Evolutionary conservation across 2,329 filamentous ascomycete species (phyloP).

Genomic region (Alternaria sp.): DNA sequence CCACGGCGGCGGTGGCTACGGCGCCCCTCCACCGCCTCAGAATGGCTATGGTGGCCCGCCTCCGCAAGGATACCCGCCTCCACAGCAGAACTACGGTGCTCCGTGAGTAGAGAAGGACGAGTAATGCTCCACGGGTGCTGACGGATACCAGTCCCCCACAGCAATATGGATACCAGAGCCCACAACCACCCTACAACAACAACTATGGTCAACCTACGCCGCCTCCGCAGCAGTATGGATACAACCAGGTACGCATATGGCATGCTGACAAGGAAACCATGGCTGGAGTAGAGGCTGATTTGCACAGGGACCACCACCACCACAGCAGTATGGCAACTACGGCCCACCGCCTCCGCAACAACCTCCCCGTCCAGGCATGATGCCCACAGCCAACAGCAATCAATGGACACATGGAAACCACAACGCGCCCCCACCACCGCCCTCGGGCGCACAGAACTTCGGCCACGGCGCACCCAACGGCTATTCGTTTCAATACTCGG

Average conservation of each 20-base stretch:
- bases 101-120: slow-evolving; percentile 32
- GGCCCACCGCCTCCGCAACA: slow-evolving; percentile 35
- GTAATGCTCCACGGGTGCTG: slow-evolving; percentile 19
- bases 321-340: slow-evolving; percentile 23
- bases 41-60: slow-evolving; percentile 42
- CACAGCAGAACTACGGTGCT: slow-evolving; percentile 40
- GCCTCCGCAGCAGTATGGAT: slow-evolving; percentile 56
- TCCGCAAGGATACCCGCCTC: slow-evolving; percentile 41
- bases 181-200: slow-evolving; percentile 53
- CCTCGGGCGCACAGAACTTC: slow-evolving; percentile 60
- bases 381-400: slow-evolving; percentile 55
- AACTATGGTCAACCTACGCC: slow-evolving; percentile 49
- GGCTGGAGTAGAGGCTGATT: not conserved
- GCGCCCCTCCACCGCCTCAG: slow-evolving; percentile 53
- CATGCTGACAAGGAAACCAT: slow-evolving; percentile 1
- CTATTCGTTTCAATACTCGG: slow-evolving; percentile 90
- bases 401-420: slow-evolving; percentile 62
- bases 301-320: slow-evolving; percentile 10
- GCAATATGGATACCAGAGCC: slow-evolving; percentile 48
- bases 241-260: slow-evolving; percentile 48
- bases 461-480: slow-evolving; percentile 77
- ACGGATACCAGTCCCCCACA: slow-evolving; percentile 36
- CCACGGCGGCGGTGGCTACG: slow-evolving; percentile 53
- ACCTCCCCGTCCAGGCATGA: slow-evolving; percentile 58
- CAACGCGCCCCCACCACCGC: slow-evolving; percentile 70